A percentile compares a stretch with the other conserved stretches of the same genome.
Evolutionary conservation across 495 filamentous ascomycete species (phyloP).

Genomic region (Trichocladium uniseriatum): DNA sequence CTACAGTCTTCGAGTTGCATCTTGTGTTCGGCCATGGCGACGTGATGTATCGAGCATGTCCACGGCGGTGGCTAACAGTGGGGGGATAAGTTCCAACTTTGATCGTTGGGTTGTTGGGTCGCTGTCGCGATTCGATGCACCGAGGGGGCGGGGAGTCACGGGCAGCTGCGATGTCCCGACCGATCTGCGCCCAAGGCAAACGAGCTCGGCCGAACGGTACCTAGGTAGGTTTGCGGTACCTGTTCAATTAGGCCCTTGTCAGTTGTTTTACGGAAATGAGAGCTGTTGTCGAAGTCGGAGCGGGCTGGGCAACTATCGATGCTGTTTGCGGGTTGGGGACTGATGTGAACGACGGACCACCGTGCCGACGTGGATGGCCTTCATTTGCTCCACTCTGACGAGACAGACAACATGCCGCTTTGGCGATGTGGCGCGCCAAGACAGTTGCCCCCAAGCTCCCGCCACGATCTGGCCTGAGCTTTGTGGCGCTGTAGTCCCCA

Average conservation of each 20-base stretch:
- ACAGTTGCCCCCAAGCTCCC: constrained; percentile 1
- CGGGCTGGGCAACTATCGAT: background rate
- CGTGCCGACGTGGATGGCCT: constrained; percentile 21
- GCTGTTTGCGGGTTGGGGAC: background rate
- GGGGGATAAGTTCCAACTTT: background rate
- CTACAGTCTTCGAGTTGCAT: constrained; percentile 84
- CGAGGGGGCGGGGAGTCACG: background rate
- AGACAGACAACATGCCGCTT: background rate
- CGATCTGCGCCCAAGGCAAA: background rate
- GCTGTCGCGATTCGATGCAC: background rate
- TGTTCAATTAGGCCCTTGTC: background rate
- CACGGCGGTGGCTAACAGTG: constrained; percentile 7
- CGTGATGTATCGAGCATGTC: constrained; percentile 24
- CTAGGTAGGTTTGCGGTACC: background rate
- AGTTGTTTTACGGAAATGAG: too few relatives aligned
- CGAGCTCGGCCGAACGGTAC: background rate
- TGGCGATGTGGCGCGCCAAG: constrained; percentile 9
- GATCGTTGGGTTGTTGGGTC: background rate
- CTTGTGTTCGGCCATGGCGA: constrained; percentile 67
- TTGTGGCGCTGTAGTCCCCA: constrained; percentile 14
- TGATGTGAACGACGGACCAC: background rate
- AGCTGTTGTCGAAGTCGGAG: background rate
- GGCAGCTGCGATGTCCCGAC: background rate
- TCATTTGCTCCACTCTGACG: constrained; percentile 20
- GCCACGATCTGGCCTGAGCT: constrained; percentile 1